Percentiles rank a stretch among this genome's conserved stretches.
Evolutionary conservation across 192 early-diverging fungal species (phyloP).

Genomic region (Coemansia sp.): DNA sequence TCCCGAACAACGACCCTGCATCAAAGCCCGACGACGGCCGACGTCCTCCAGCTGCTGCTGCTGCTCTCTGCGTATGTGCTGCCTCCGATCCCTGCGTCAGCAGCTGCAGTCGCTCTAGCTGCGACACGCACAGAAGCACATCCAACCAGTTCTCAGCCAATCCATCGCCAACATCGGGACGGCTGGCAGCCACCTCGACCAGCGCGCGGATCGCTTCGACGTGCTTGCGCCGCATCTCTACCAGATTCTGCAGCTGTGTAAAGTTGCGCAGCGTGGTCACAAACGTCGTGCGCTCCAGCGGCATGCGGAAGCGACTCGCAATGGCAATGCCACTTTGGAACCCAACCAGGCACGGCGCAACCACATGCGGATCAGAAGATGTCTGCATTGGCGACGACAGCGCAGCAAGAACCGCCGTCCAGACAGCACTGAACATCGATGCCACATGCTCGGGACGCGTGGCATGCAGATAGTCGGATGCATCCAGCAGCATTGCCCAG

Average conservation of each 20-base stretch:
- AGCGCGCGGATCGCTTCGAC: conserved; percentile 87
- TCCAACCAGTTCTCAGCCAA: conserved; percentile 77
- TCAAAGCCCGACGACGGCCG: conserved; percentile 15
- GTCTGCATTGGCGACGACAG: conserved; percentile 84
- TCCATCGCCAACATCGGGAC: conserved; percentile 62
- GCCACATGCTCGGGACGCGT: conserved; percentile 86
- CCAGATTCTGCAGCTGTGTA: conserved; percentile 79
- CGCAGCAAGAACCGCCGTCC: conserved; percentile 85
- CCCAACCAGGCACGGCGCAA: conserved; percentile 72
- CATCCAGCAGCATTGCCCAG: conserved; percentile 48
- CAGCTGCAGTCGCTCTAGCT: conserved; percentile 85
- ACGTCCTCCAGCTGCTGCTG: conserved; percentile 1
- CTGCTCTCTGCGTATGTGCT: background rate
- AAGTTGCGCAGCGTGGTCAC: conserved; percentile 87
- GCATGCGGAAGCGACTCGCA: conserved; percentile 81
- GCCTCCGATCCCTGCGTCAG: conserved; percentile 45
- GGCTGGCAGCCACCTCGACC: conserved; percentile 69
- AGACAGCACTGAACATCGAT: conserved; percentile 88
- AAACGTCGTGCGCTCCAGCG: conserved; percentile 88
- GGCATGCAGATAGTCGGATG: conserved; percentile 62
- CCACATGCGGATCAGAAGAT: conserved; percentile 70
- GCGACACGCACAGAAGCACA: conserved; percentile 79
- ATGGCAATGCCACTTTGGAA: conserved; percentile 81
- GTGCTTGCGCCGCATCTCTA: conserved; percentile 88
- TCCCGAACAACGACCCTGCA: conserved; percentile 23